Evolutionary conservation across 345 rosid genomes (phyloP).

Genomic region (Salix dunnii): DNA sequence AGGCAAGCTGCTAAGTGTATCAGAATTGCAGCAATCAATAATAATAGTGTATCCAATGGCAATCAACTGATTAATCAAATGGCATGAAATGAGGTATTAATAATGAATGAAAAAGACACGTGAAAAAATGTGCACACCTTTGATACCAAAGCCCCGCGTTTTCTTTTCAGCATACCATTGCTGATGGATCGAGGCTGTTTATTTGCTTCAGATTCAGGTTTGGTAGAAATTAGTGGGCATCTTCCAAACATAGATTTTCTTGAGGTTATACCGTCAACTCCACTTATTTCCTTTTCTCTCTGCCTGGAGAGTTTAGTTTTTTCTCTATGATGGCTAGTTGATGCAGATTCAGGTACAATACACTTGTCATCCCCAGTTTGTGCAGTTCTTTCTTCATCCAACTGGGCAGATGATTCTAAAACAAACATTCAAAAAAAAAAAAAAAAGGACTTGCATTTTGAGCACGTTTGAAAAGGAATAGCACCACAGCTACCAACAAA

Average conservation of each 20-base stretch:
- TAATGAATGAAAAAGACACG: not conserved
- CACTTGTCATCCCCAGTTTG: constrained; percentile 49
- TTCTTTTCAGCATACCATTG: constrained; percentile 44
- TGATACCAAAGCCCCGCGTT: constrained; percentile 37
- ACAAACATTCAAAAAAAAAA: constrained; percentile 12
- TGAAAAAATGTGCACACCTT: constrained; percentile 31
- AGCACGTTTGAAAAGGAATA: not conserved
- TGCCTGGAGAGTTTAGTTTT: constrained; percentile 37
- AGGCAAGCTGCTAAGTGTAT: not conserved
- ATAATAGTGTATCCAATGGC: constrained; percentile 1
- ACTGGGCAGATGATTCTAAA: constrained; percentile 64
- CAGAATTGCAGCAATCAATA: not conserved
- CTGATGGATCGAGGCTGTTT: constrained; percentile 33
- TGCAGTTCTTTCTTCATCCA: constrained; percentile 57
- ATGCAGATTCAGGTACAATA: constrained; percentile 50
- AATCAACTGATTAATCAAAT: not conserved
- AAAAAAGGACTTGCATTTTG: not conserved
- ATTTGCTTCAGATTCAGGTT: constrained; percentile 39
- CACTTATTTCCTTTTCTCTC: constrained; percentile 41
- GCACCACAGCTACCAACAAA: not conserved
- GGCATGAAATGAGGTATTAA: not conserved
- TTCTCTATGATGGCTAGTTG: constrained; percentile 38
- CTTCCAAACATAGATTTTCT: constrained; percentile 56
- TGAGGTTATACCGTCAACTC: constrained; percentile 35
- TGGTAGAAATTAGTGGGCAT: constrained; percentile 29